phyloP scores from a whole-genome alignment of 1,284 basidiomycete species.

The Rhizoctonia solani region DNA sequence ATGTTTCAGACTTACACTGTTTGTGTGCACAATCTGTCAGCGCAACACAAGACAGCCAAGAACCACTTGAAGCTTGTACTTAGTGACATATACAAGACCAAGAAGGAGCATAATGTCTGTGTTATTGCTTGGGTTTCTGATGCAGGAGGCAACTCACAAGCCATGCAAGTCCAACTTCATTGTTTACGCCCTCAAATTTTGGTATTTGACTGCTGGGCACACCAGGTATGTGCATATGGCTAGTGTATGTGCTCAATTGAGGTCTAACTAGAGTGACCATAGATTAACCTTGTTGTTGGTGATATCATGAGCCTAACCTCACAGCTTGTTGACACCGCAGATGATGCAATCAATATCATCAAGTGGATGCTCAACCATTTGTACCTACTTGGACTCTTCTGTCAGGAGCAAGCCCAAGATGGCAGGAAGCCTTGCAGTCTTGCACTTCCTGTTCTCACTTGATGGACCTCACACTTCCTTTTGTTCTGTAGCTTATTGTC shows the following conservation, averaged over 20 bases:
- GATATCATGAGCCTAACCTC: neutral
- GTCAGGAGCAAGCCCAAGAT: slow-evolving; percentile 7
- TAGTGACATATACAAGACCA: neutral
- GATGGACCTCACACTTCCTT: slow-evolving; percentile 5
- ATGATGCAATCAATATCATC: neutral
- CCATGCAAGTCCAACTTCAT: slow-evolving; percentile 43
- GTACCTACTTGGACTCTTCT: neutral
- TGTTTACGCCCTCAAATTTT: too few species aligned
- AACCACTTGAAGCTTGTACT: slow-evolving; percentile 12
- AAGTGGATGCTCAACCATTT: slow-evolving; percentile 19
- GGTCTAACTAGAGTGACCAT: too few species aligned
- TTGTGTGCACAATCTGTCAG: too few species aligned
- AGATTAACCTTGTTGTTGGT: slow-evolving; percentile 13
- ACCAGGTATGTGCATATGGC: too few species aligned
- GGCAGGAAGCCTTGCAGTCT: too few species aligned
- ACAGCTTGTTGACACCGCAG: neutral
- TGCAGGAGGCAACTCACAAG: slow-evolving; percentile 48
- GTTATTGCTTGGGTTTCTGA: slow-evolving; percentile 40
- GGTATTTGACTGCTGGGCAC: slow-evolving; percentile 38
- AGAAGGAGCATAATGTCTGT: neutral
- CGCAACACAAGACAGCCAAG: too few species aligned
- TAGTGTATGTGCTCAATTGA: too few species aligned
- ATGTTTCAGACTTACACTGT: too few species aligned
- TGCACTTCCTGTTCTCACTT: too few species aligned
- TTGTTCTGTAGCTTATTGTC: slow-evolving; percentile 5